Evolutionary conservation across 306 rosid species (phyloP), one percentile per base, ranked within the genome.

Genomic region (Begonia peltatifolia): DNA sequence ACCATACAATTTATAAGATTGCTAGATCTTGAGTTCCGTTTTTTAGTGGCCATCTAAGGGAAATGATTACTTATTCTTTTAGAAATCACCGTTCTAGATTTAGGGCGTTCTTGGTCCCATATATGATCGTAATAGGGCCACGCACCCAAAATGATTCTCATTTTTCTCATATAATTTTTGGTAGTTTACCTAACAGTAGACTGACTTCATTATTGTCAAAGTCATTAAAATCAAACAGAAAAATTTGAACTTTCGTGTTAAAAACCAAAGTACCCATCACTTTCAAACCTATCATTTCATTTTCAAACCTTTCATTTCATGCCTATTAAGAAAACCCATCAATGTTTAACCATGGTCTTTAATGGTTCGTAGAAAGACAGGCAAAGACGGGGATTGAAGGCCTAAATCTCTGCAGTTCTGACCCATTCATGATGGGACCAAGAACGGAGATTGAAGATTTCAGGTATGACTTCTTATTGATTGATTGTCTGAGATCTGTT

Each of bases 181-280:
- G 96, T 79, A 74, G 94, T 68, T 87, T 69, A 84, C 87, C 94
- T 71, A 81, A 70, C 79, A 61, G 35, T 13, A 20, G 47, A 54
- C 36, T 57, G 46, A 52, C 55, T 60, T 66, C 38, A 58, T 58
- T 18, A 68, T 67, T 54, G 20, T 73, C 62, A 55, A 50, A 30
- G 38, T 30, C 51, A 64, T 35, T 67, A 47, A 55, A 11, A 50
- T 16, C 30, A 30, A 62, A 41, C 15, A 6, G 53, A 44, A 57
- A 47, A 68, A 23, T 46, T 44, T 11, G 6, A 10, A 44, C 1
- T 30, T 30, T 30, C 38, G 38, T 30, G 38, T 2, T 30, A 30
- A 5, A 30, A 30, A 30, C 7, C 3, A 6, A 30, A 30, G 38
- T 3, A 20, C 3, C 23, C 38, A 30, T 5, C 9, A 30, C 38